Percentiles rank a stretch among this genome's conserved stretches.
These are phyloP conservation scores for Cyberlindnera xishuangbannaensis DNA, from an alignment of 805 yeast species.

Conservation along the genomic window DNA sequence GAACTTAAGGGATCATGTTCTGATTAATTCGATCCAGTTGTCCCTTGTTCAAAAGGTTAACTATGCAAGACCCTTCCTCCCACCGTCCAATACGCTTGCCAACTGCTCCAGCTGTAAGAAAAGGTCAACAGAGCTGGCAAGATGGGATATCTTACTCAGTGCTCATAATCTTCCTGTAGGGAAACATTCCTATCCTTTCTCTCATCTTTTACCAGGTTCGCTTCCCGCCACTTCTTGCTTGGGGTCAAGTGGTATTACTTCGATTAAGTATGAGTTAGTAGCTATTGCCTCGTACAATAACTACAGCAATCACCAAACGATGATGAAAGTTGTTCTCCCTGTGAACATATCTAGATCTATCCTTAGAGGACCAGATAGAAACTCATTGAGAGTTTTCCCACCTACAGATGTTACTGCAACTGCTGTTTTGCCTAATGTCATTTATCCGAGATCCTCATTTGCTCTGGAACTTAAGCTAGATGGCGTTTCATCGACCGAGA, in stretches of 20 bases:
- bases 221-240: slow-evolving; percentile 69
- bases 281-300: slow-evolving; percentile 48
- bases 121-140: slow-evolving; percentile 58
- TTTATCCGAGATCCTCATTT: slow-evolving; percentile 82
- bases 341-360: slow-evolving; percentile 72
- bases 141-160: slow-evolving; percentile 78
- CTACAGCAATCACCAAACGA: slow-evolving; percentile 25
- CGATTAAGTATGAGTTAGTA: slow-evolving; percentile 69
- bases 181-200: slow-evolving; percentile 85
- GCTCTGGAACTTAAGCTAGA: slow-evolving; percentile 80
- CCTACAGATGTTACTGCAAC: slow-evolving; percentile 89
- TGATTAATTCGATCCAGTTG: slow-evolving; percentile 54
- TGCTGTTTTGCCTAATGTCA: slow-evolving; percentile 82
- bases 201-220: slow-evolving; percentile 82
- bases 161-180: slow-evolving; percentile 58
- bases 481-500: slow-evolving; percentile 51
- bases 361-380: slow-evolving; percentile 74
- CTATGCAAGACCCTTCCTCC: slow-evolving; percentile 59
- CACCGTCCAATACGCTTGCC: slow-evolving; percentile 43
- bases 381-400: slow-evolving; percentile 87
- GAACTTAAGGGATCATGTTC: slow-evolving; percentile 36
- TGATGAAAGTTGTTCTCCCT: slow-evolving; percentile 51
- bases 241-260: slow-evolving; percentile 45
- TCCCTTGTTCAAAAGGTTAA: slow-evolving; percentile 67
- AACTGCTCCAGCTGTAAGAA: slow-evolving; percentile 55